Evolutionary conservation across 345 rosid genomes (phyloP).

Genomic region (Eucalyptus pauciflora): DNA sequence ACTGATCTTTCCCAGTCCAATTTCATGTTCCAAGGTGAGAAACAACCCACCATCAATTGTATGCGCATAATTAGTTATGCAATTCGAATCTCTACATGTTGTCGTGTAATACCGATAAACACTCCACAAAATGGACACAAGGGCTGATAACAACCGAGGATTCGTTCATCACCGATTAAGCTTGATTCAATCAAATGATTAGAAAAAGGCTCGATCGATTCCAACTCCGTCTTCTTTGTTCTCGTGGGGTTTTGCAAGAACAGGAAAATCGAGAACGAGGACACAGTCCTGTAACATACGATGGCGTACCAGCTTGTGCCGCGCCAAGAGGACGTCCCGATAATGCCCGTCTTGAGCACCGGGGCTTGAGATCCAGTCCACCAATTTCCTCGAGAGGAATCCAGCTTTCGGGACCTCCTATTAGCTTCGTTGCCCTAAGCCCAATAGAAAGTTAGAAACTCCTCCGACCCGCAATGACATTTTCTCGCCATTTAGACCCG

Average conservation of each 20-base stretch:
- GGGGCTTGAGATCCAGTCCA: slow-evolving; percentile 61
- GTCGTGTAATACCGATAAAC: too few relatives aligned
- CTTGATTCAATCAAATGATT: too few relatives aligned
- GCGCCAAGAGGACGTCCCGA: slow-evolving; percentile 64
- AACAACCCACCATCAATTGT: neutral
- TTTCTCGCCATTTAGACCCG: neutral
- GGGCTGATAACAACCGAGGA: too few relatives aligned
- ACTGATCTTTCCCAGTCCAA: fast-evolving
- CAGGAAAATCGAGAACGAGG: slow-evolving; percentile 49
- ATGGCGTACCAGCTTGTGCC: slow-evolving; percentile 66
- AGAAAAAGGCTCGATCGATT: neutral
- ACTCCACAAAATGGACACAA: too few relatives aligned
- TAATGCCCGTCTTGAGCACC: slow-evolving; percentile 45
- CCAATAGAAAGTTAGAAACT: neutral
- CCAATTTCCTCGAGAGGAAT: slow-evolving; percentile 52
- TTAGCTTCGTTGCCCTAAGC: neutral
- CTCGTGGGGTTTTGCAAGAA: slow-evolving; percentile 21
- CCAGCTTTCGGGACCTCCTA: neutral
- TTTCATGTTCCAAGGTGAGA: fast-evolving
- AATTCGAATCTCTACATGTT: neutral
- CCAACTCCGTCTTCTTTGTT: neutral
- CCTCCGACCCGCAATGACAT: neutral
- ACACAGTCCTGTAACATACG: slow-evolving; percentile 61
- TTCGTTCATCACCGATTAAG: too few relatives aligned
- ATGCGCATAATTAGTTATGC: too few relatives aligned